Conservation (phyloP, 495 filamentous ascomycete genomes). For the Penicillium cosmopolitanum region DNA sequence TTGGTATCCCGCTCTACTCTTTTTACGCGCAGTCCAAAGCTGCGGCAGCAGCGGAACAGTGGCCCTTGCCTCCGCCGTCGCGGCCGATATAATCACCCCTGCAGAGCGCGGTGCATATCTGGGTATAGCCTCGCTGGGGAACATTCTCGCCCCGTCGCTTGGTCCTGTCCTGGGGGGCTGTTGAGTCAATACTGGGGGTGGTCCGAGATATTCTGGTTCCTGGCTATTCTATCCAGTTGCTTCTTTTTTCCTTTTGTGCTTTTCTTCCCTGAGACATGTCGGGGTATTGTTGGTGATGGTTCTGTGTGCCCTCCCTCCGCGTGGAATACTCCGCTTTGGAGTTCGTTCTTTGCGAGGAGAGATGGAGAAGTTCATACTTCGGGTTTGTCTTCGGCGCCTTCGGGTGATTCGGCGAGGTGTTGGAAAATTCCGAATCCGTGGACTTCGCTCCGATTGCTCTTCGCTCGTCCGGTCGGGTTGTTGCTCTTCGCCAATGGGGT, state of each 20-base stretch:
- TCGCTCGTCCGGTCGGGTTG: constrained; percentile 58
- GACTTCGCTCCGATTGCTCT: constrained; percentile 48
- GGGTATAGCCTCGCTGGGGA: constrained; percentile 39
- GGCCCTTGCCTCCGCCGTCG: constrained; percentile 48
- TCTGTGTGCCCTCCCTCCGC: constrained; percentile 21
- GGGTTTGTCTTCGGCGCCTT: constrained; percentile 33
- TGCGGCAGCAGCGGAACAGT: constrained; percentile 52
- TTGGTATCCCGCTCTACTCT: constrained; percentile 46
- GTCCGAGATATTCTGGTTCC: constrained; percentile 77
- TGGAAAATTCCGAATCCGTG: constrained; percentile 31
- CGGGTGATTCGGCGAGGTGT: constrained; percentile 42
- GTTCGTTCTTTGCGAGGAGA: constrained; percentile 42
- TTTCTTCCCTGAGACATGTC: constrained; percentile 48
- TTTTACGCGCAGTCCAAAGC: constrained; percentile 55
- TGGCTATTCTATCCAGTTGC: constrained; percentile 56
- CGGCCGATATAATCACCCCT: constrained; percentile 48
- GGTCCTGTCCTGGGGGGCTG: constrained; percentile 68
- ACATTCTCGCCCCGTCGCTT: constrained; percentile 43
- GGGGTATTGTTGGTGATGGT: constrained; percentile 49
- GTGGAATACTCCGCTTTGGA: constrained; percentile 27
- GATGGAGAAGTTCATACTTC: constrained; percentile 11
- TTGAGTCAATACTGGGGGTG: constrained; percentile 68
- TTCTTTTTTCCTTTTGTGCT: constrained; percentile 36
- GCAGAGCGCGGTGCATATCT: constrained; percentile 54
- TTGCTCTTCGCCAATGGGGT: constrained; percentile 49